A percentile compares a stretch with the other conserved stretches of the same genome.
phyloP scores from a whole-genome alignment of 2,329 filamentous ascomycete species.

The Nemania bipapillata region DNA sequence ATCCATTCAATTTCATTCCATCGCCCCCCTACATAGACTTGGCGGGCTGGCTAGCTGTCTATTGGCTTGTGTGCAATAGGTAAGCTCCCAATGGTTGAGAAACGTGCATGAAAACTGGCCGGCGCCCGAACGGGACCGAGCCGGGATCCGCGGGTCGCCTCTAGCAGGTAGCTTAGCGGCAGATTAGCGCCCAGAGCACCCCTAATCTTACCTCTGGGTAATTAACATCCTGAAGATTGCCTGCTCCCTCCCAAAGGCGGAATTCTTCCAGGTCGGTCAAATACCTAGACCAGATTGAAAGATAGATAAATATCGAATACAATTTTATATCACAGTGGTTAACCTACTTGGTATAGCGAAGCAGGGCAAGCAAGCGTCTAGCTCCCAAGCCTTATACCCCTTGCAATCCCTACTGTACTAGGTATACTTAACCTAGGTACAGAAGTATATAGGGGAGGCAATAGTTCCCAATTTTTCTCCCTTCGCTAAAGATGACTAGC shows the following conservation, averaged over 20 bases:
- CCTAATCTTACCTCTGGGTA: neutral
- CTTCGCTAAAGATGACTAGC: too few relatives aligned
- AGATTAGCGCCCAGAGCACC: neutral
- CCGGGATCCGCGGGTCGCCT: conserved; percentile 23
- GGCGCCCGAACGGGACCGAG: conserved; percentile 11
- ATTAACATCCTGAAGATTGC: neutral
- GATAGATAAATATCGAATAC: too few relatives aligned
- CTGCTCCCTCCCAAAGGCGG: neutral
- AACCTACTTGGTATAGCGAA: too few relatives aligned
- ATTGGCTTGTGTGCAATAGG: neutral
- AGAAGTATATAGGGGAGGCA: too few relatives aligned
- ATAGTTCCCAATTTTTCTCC: too few relatives aligned
- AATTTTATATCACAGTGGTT: too few relatives aligned
- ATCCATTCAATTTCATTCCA: neutral
- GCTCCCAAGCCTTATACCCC: too few relatives aligned
- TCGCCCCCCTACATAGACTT: neutral
- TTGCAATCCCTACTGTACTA: too few relatives aligned
- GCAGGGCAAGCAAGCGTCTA: too few relatives aligned
- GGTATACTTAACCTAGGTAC: too few relatives aligned
- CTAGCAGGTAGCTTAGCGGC: neutral
- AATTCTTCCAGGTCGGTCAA: too few relatives aligned
- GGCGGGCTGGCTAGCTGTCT: neutral
- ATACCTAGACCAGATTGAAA: too few relatives aligned
- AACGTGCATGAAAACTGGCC: neutral
- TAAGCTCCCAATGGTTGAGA: neutral